These are phyloP conservation scores for Ceratocystis huliohia DNA, from an alignment of 2,329 filamentous ascomycete species.

Conservation along the genomic window DNA sequence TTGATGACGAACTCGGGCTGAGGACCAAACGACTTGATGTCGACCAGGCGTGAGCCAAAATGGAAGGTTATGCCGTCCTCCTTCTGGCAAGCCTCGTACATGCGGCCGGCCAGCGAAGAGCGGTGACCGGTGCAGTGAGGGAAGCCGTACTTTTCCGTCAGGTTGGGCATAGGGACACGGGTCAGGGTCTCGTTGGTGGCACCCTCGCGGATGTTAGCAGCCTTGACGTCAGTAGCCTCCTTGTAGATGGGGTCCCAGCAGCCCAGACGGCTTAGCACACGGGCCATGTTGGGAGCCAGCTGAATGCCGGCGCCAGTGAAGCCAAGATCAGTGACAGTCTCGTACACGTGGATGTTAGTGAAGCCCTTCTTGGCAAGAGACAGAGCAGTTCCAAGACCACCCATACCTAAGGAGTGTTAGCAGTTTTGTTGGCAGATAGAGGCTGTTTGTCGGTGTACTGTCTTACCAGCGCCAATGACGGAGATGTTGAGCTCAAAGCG, in stretches of 20 bases:
- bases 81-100: slow-evolving; percentile 58
- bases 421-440: neutral
- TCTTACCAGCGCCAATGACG: slow-evolving; percentile 39
- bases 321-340: slow-evolving; percentile 58
- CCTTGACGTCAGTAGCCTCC: slow-evolving; percentile 57
- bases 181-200: slow-evolving; percentile 55
- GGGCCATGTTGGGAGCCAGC: slow-evolving; percentile 68
- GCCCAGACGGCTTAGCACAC: slow-evolving; percentile 59
- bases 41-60: slow-evolving; percentile 45
- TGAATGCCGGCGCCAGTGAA: slow-evolving; percentile 81
- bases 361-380: slow-evolving; percentile 67
- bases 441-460: neutral
- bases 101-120: slow-evolving; percentile 52
- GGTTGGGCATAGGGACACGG: slow-evolving; percentile 56
- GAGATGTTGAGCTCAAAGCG: slow-evolving; percentile 32
- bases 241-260: slow-evolving; percentile 59
- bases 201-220: slow-evolving; percentile 64
- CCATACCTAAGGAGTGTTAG: slow-evolving; percentile 49
- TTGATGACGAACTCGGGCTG: slow-evolving; percentile 47
- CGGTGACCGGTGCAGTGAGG: slow-evolving; percentile 73
- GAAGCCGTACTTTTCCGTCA: slow-evolving; percentile 55
- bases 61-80: slow-evolving; percentile 54
- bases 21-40: slow-evolving; percentile 46
- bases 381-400: slow-evolving; percentile 58
- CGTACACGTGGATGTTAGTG: slow-evolving; percentile 58